phyloP scores from a whole-genome alignment of 768 basidiomycete species.

The Termitomyces titanicus region DNA sequence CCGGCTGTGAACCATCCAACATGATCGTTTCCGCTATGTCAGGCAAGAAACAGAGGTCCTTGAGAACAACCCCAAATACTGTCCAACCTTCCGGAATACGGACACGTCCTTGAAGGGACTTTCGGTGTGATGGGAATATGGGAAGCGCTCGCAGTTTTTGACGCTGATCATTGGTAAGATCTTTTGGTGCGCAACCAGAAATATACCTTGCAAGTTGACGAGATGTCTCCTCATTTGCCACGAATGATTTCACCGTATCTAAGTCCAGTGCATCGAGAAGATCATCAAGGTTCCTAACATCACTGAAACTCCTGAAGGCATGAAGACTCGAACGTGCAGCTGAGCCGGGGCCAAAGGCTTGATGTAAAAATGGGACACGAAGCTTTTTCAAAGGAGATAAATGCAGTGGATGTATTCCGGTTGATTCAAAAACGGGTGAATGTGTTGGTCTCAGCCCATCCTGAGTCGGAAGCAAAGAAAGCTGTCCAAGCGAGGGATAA shows the following conservation, averaged over 20 bases:
- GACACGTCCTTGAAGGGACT: background rate
- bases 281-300: constrained; percentile 23
- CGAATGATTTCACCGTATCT: background rate
- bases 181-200: background rate
- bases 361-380: constrained; percentile 31
- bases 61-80: constrained; percentile 8
- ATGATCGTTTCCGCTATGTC: constrained; percentile 17
- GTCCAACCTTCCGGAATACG: constrained; percentile 1
- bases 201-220: background rate
- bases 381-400: constrained; percentile 21
- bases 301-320: constrained; percentile 15
- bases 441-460: constrained; percentile 22
- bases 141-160: constrained; percentile 5
- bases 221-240: background rate
- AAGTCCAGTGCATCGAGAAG: constrained; percentile 25
- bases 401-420: constrained; percentile 18
- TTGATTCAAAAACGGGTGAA: constrained; percentile 24
- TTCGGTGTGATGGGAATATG: background rate
- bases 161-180: background rate
- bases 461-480: constrained; percentile 32
- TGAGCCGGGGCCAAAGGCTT: constrained; percentile 12
- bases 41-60: constrained; percentile 27
- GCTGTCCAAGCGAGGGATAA: constrained; percentile 17
- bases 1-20: constrained; percentile 20
- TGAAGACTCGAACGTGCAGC: constrained; percentile 18